Evolutionary conservation across 805 yeast species (phyloP).

Genomic region (Schizosaccharomyces lindneri): DNA sequence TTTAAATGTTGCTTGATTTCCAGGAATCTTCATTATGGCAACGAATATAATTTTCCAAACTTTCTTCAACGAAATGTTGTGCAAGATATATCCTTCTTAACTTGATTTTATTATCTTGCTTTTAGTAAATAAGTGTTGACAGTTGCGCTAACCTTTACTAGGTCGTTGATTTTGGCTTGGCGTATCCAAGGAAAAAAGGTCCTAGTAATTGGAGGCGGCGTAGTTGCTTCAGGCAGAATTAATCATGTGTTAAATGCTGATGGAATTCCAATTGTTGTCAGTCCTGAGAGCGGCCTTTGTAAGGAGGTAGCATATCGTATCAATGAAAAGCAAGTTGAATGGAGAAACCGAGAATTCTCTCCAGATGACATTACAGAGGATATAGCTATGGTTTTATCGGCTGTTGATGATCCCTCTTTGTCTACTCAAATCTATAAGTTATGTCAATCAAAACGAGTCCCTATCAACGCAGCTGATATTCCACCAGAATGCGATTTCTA

Average conservation of each 20-base stretch:
- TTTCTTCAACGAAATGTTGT: too few relatives aligned
- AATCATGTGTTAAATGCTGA: constrained; percentile 41
- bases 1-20: too few relatives aligned
- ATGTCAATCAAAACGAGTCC: constrained; percentile 21
- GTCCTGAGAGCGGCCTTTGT: constrained; percentile 18
- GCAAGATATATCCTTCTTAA: too few relatives aligned
- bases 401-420: constrained; percentile 43
- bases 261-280: constrained; percentile 42
- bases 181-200: constrained; percentile 22
- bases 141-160: constrained; percentile 3
- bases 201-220: constrained; percentile 53
- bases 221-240: constrained; percentile 50
- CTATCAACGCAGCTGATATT: constrained; percentile 59
- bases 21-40: too few relatives aligned
- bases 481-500: constrained; percentile 69
- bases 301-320: constrained; percentile 15
- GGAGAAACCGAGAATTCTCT: constrained; percentile 13
- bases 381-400: constrained; percentile 46
- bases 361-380: constrained; percentile 16
- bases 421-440: constrained; percentile 32
- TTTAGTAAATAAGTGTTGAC: neutral
- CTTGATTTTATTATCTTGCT: too few relatives aligned
- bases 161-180: constrained; percentile 47
- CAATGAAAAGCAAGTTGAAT: constrained; percentile 16
- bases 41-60: too few relatives aligned